phyloP scores from a whole-genome alignment of 2,329 filamentous ascomycete genomes.

The Fusarium pseudograminearum region DNA sequence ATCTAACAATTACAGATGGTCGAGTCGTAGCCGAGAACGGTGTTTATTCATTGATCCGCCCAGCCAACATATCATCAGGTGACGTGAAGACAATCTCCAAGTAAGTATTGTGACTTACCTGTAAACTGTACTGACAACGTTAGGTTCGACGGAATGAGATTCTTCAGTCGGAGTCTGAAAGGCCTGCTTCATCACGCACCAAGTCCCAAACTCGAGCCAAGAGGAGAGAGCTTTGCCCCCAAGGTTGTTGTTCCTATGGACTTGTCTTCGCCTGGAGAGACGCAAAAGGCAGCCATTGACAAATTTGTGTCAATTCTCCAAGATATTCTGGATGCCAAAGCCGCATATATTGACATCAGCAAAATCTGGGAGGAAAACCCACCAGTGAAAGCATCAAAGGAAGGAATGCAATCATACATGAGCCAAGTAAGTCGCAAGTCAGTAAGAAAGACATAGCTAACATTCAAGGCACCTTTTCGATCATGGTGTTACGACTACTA shows the following conservation, averaged over 20 bases:
- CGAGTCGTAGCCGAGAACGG: constrained; percentile 45
- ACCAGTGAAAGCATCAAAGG: constrained; percentile 7
- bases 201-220: neutral
- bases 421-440: constrained; percentile 41
- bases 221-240: constrained; percentile 7
- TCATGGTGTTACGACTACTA: constrained; percentile 53
- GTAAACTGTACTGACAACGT: neutral
- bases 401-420: constrained; percentile 47
- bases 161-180: constrained; percentile 46
- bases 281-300: constrained; percentile 21
- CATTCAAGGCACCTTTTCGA: constrained; percentile 47
- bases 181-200: constrained; percentile 42
- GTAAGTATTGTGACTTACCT: neutral
- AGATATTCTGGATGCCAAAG: constrained; percentile 10
- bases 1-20: constrained; percentile 38
- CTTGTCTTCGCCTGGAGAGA: constrained; percentile 22
- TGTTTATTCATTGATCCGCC: constrained; percentile 49
- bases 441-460: constrained; percentile 9
- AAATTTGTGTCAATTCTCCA: constrained; percentile 48
- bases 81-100: constrained; percentile 34
- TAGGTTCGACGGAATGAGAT: constrained; percentile 40
- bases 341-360: constrained; percentile 35
- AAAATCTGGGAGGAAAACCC: constrained; percentile 35
- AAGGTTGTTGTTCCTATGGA: constrained; percentile 48
- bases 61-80: constrained; percentile 28